phyloP scores from a whole-genome alignment of 2,329 filamentous ascomycete genomes.

The Cladophialophora immunda region DNA sequence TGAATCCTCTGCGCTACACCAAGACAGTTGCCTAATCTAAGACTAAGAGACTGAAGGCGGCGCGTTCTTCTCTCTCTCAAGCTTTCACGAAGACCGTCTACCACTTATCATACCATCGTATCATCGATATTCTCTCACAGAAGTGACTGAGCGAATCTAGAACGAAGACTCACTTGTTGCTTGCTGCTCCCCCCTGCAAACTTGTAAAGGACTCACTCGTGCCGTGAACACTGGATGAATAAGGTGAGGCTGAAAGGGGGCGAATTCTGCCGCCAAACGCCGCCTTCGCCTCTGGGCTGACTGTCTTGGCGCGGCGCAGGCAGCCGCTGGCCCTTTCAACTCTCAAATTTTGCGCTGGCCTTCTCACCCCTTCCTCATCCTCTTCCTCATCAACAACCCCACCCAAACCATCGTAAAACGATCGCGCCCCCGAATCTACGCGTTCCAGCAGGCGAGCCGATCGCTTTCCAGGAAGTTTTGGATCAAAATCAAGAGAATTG shows the following conservation, averaged over 20 bases:
- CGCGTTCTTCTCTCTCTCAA: not conserved
- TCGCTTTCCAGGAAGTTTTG: constrained; percentile 36
- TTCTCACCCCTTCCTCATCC: constrained; percentile 30
- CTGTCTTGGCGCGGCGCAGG: constrained; percentile 4
- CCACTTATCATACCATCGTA: not conserved
- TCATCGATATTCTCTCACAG: not conserved
- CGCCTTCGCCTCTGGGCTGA: constrained; percentile 1
- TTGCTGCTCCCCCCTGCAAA: not conserved
- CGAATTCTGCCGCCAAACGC: not conserved
- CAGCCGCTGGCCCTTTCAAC: constrained; percentile 17
- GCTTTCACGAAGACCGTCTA: not conserved
- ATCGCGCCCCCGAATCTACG: constrained; percentile 35
- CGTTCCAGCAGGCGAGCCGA: constrained; percentile 33
- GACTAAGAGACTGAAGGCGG: not conserved
- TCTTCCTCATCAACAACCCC: constrained; percentile 30
- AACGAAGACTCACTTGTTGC: not conserved
- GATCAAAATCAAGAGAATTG: constrained; percentile 33
- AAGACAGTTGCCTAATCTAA: not conserved
- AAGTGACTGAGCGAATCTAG: not conserved
- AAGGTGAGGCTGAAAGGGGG: constrained; percentile 4
- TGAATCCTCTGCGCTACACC: not conserved
- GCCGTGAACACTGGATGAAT: not conserved
- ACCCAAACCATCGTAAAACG: constrained; percentile 36
- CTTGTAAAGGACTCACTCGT: not conserved
- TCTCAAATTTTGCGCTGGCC: constrained; percentile 26